Percentiles rank a stretch among this genome's conserved stretches.
phyloP scores from a whole-genome alignment of 192 early-diverging fungal species.

The Haplosporangium gracile region DNA sequence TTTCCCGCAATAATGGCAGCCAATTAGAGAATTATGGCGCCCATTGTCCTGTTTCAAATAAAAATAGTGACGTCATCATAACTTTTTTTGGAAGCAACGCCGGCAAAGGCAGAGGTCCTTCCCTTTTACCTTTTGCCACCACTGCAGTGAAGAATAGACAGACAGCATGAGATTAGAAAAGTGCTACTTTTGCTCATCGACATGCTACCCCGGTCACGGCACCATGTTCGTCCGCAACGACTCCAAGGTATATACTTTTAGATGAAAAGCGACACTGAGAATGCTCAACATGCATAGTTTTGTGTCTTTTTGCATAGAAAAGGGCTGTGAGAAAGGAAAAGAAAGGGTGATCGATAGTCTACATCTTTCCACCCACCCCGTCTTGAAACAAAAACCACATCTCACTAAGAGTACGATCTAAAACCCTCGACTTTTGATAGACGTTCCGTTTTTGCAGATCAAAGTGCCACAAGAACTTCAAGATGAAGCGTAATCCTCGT shows the following conservation, averaged over 20 bases:
- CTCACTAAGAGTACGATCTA: neutral
- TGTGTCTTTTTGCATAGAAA: too few relatives aligned
- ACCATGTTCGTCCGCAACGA: constrained; percentile 99
- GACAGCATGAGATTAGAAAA: constrained; percentile 94
- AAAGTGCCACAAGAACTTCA: constrained; percentile 99
- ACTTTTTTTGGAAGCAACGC: neutral
- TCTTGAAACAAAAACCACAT: neutral
- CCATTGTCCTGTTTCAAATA: too few relatives aligned
- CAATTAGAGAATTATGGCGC: too few relatives aligned
- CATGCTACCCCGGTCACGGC: constrained; percentile 97
- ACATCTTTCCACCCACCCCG: neutral
- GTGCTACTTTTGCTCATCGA: constrained; percentile 99
- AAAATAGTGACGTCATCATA: neutral
- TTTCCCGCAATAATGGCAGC: too few relatives aligned
- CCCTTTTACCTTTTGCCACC: neutral
- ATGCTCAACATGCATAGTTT: too few relatives aligned
- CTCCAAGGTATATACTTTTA: constrained; percentile 77
- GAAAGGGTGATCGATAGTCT: neutral
- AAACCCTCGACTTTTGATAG: constrained; percentile 54
- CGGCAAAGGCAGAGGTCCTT: neutral
- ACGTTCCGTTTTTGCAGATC: constrained; percentile 96
- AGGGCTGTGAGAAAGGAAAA: neutral
- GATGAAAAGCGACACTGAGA: too few relatives aligned
- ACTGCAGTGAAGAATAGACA: neutral
- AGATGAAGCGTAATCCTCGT: constrained; percentile 99